Evolutionary conservation across 148 eudicot genomes (phyloP).

Genomic region (Polygonum maritimum): DNA sequence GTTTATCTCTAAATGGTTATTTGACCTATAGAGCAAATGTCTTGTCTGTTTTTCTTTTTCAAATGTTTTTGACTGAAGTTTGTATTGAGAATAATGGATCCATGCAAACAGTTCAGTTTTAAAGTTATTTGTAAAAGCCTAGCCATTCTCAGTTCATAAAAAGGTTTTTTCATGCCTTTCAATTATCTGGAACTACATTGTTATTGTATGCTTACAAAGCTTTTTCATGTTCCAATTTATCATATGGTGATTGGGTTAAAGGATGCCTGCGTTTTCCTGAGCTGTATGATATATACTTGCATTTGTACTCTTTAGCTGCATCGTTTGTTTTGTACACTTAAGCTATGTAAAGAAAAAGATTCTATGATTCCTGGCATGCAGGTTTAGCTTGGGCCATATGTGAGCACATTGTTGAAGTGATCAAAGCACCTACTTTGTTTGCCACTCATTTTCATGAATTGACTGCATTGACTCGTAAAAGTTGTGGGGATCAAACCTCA

Average conservation of each 20-base stretch:
- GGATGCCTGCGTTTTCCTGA: not conserved
- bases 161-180: too few species aligned
- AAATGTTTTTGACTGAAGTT: not conserved
- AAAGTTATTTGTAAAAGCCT: not conserved
- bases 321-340: not conserved
- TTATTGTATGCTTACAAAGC: not conserved
- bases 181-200: not conserved
- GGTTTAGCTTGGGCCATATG: constrained; percentile 99
- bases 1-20: not conserved
- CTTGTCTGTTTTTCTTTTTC: not conserved
- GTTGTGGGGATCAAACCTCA: constrained; percentile 28
- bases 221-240: not conserved
- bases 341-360: not conserved
- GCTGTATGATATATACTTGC: not conserved
- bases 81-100: not conserved
- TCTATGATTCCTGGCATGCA: constrained; percentile 17
- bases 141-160: not conserved
- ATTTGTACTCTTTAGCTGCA: not conserved
- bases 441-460: constrained; percentile 99
- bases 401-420: constrained; percentile 85
- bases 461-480: constrained; percentile 76
- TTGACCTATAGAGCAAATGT: not conserved
- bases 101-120: not conserved
- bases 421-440: constrained; percentile 92
- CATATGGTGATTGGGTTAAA: not conserved